Conservation (phyloP, 768 basidiomycete genomes). For the Candolleomyces eurysporus region DNA sequence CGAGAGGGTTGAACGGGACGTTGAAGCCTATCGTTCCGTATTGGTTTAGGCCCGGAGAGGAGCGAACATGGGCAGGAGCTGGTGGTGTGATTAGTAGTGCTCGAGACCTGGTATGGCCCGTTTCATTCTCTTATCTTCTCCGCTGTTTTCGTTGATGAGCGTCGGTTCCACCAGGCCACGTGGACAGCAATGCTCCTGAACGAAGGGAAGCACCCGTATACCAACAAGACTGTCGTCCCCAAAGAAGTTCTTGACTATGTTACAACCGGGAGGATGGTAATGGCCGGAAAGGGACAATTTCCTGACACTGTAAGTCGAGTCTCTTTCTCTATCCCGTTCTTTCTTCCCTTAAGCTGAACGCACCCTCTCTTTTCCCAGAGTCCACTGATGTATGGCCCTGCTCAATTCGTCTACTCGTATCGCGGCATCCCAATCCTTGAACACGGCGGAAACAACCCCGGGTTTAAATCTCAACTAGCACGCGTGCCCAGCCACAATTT, state of each 20-base stretch:
- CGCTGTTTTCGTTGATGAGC: not conserved
- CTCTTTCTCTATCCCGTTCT: not conserved
- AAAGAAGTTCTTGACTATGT: constrained; percentile 33
- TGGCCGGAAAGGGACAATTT: constrained; percentile 30
- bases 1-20: constrained; percentile 28
- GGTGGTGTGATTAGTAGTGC: constrained; percentile 40
- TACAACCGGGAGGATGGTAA: constrained; percentile 32
- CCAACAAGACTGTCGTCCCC: constrained; percentile 36
- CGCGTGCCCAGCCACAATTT: constrained; percentile 34
- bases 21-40: constrained; percentile 35
- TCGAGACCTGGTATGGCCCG: constrained; percentile 34
- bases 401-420: constrained; percentile 37
- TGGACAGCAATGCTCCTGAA: constrained; percentile 43
- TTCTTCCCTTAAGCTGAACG: too few relatives aligned
- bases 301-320: constrained; percentile 32
- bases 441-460: constrained; percentile 41
- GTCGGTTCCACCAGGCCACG: constrained; percentile 14
- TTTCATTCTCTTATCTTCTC: not conserved
- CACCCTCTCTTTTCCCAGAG: constrained; percentile 22
- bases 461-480: constrained; percentile 28
- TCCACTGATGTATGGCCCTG: constrained; percentile 38
- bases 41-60: constrained; percentile 38
- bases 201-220: constrained; percentile 36
- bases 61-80: constrained; percentile 38
- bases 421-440: constrained; percentile 42